Evolutionary conservation across 768 basidiomycete species (phyloP), one percentile per base, ranked within the genome.

Genomic region (Pisolithus tinctorius): DNA sequence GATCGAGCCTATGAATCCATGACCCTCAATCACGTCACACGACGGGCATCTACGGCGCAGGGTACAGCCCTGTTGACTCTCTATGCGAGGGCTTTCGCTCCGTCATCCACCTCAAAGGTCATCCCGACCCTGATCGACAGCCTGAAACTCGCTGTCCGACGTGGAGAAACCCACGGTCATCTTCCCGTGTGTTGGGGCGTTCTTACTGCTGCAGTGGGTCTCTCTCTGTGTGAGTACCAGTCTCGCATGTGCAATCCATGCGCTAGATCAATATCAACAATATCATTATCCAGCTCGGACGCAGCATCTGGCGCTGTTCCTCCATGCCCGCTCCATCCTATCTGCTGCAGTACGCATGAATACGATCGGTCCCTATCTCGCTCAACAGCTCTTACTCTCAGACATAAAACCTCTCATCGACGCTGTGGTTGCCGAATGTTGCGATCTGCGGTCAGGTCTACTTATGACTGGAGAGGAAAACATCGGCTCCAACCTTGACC

Each of bases 281-380:
- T 31, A 50, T 51, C 25, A 40, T 20, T n/a, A 52, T 48, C 25
- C 20, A 97, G 93, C 86, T 57, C 82, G 90, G 27, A 75, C 89
- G 8, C 84, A 86, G 57, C 88, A 89, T 62, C 81, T 99, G 13
- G 87, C 93, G 60, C 81, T 98, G 30, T 98, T 96, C 72, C 81
- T 99, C 5, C 92, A 97, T 58, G 88, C 90, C 4, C 80, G 96
- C 13, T 81, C 91, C 49, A 71, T 98, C 47, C 75, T 98, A 41
- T 97, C 94, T 7, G 92, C 94, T 4, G 85, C 93, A 2, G 88
- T 99, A 16, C 82, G 96, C 6, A 74, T 98, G 60, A 98, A 98
- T 67, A 79, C 80, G 25, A 76, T 96, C 56, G 96, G 96, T 0
- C 96, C 96, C 0, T 99, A 99, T 66, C 81, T 81, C 17, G 81